Percentiles rank a stretch among this genome's conserved stretches.
phyloP scores from a whole-genome alignment of 805 yeast genomes.

The Lachancea meyersii region DNA sequence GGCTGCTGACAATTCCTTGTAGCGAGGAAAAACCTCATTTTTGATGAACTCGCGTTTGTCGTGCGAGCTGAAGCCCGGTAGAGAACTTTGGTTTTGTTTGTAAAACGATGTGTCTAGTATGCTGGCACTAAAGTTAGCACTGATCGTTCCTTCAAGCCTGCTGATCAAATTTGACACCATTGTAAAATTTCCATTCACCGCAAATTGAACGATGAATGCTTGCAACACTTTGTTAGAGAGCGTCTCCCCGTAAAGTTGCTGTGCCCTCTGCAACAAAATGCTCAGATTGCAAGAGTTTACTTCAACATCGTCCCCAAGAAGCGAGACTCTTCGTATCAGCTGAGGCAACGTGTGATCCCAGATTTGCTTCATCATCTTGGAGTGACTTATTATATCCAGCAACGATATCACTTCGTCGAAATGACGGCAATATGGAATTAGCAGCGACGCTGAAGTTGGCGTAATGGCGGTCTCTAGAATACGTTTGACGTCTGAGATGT shows the following conservation, averaged over 20 bases:
- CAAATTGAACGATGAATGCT: slow-evolving; percentile 12
- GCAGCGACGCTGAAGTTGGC: slow-evolving; percentile 11
- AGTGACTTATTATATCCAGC: slow-evolving; percentile 12
- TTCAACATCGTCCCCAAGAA: slow-evolving; percentile 8
- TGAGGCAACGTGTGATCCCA: slow-evolving; percentile 12
- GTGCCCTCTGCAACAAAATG: slow-evolving; percentile 10
- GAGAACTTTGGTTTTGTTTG: neutral
- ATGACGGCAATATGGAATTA: slow-evolving; percentile 22
- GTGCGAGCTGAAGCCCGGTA: slow-evolving; percentile 7
- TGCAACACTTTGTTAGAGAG: slow-evolving; percentile 11
- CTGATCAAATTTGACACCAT: slow-evolving; percentile 12
- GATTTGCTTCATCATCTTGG: slow-evolving; percentile 12
- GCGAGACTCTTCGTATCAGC: slow-evolving; percentile 10
- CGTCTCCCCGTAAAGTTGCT: slow-evolving; percentile 4
- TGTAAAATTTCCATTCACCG: slow-evolving; percentile 12
- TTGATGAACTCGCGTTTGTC: slow-evolving; percentile 8
- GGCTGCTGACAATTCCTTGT: slow-evolving; percentile 7
- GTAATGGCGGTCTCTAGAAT: slow-evolving; percentile 15
- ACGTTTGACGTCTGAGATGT: slow-evolving; percentile 19
- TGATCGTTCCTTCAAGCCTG: neutral
- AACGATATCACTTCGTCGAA: slow-evolving; percentile 18
- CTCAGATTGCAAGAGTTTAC: slow-evolving; percentile 14
- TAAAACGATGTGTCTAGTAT: slow-evolving; percentile 6
- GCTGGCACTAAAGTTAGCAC: slow-evolving; percentile 8
- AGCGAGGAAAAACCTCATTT: slow-evolving; percentile 9